These are phyloP conservation scores for Globisporangium mamillatum DNA, from an alignment of 352 stramenopile species.

Conservation along the genomic window DNA sequence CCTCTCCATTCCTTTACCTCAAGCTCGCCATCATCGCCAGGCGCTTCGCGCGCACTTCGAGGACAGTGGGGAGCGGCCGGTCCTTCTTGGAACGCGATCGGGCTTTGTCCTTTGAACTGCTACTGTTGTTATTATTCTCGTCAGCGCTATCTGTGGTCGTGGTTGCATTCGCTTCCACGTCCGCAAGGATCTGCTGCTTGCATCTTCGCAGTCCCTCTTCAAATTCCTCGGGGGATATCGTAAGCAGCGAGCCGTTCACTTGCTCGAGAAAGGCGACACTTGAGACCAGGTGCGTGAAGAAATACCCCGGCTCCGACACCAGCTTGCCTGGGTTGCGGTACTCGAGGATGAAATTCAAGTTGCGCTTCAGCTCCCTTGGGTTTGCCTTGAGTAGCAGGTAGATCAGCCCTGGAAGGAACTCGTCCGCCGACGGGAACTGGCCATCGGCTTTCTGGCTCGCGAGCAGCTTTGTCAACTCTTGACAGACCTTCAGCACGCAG, in stretches of 20 bases:
- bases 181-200: conserved; percentile 29
- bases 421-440: conserved; percentile 83
- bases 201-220: conserved; percentile 45
- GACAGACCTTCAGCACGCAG: conserved; percentile 67
- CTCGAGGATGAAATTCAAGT: conserved; percentile 85
- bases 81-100: not conserved
- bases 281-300: conserved; percentile 89
- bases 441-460: conserved; percentile 33
- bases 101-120: not conserved
- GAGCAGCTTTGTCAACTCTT: conserved; percentile 70
- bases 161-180: conserved; percentile 11
- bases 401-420: conserved; percentile 92
- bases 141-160: not conserved
- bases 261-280: conserved; percentile 80
- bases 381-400: conserved; percentile 87
- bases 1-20: not conserved
- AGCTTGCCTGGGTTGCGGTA: conserved; percentile 70
- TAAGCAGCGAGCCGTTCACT: conserved; percentile 64
- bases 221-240: conserved; percentile 74
- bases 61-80: conserved; percentile 3
- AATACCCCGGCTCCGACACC: conserved; percentile 90
- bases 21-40: conserved; percentile 10
- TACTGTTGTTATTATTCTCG: not conserved
- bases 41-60: conserved; percentile 15
- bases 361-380: conserved; percentile 77